These are phyloP conservation scores for Tetradesmus obliquus DNA, from an alignment of 139 green algal species.

Conservation along the genomic window DNA sequence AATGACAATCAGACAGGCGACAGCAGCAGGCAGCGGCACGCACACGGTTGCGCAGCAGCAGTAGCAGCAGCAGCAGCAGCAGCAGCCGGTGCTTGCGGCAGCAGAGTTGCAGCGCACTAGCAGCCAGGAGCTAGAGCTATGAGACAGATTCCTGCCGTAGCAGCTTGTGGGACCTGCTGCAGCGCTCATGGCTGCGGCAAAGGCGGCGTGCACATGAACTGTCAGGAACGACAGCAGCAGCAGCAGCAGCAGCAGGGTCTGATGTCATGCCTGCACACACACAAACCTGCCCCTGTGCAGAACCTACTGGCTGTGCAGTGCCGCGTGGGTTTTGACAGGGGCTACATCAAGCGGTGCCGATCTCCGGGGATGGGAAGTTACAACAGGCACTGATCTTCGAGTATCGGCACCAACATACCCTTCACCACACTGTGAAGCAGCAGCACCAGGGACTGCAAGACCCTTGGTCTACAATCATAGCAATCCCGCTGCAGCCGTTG, in stretches of 20 bases:
- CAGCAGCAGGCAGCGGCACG: neutral
- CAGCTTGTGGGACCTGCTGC: too few species aligned
- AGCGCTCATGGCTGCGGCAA: too few species aligned
- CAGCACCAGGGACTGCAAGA: neutral
- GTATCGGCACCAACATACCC: conserved; percentile 42
- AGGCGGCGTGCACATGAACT: too few species aligned
- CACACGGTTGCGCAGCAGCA: conserved; percentile 13
- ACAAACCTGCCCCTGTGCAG: conserved; percentile 36
- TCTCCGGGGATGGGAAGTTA: conserved; percentile 47
- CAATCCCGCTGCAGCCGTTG: neutral
- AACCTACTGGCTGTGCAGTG: conserved; percentile 29
- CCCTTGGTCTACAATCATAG: too few species aligned
- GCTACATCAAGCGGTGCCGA: conserved; percentile 38
- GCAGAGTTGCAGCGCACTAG: too few species aligned
- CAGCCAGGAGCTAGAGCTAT: too few species aligned
- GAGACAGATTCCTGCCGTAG: too few species aligned
- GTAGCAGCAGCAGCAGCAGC: conserved; percentile 11
- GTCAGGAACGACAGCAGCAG: neutral
- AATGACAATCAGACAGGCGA: neutral
- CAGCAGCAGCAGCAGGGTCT: neutral
- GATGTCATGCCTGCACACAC: too few species aligned
- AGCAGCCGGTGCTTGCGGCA: too few species aligned
- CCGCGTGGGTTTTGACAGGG: conserved; percentile 40
- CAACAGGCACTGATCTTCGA: conserved; percentile 48
- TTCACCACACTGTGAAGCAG: too few species aligned